Conservation (phyloP, 331 rosid genomes). For the Pyrus hybrid region DNA sequence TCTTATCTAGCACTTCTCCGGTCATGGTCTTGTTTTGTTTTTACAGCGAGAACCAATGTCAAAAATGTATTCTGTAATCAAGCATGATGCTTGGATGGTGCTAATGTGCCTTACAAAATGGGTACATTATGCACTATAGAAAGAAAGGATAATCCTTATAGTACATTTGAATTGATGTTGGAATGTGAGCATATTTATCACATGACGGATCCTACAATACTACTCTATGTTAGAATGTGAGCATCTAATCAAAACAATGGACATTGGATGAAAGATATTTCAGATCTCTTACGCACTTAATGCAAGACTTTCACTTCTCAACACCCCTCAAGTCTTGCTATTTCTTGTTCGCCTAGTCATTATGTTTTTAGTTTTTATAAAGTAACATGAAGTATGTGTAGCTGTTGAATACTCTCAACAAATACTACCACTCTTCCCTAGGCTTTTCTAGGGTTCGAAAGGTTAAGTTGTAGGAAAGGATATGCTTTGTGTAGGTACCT, state of each 20-base stretch:
- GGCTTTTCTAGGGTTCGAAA: neutral
- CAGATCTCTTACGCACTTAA: neutral
- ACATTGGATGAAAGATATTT: neutral
- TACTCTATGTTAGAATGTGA: neutral
- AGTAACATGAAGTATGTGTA: too few species aligned
- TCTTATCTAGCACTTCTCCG: constrained; percentile 15
- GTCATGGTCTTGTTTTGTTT: constrained; percentile 35
- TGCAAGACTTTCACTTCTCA: neutral
- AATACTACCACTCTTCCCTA: neutral
- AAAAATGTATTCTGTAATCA: neutral
- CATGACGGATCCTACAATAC: neutral
- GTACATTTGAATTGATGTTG: neutral
- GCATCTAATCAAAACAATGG: neutral
- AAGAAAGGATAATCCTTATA: neutral
- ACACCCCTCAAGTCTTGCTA: neutral
- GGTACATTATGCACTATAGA: neutral
- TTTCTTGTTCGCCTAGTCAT: neutral
- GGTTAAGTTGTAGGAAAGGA: neutral
- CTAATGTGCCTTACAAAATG: neutral
- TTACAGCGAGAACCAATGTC: constrained; percentile 18
- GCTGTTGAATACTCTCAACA: neutral
- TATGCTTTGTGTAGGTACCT: neutral
- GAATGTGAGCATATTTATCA: neutral
- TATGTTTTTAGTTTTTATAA: too few species aligned
- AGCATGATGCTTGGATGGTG: neutral